Evolutionary conservation across 2,329 filamentous ascomycete genomes (phyloP), one percentile per base, ranked within the genome.

Genomic region (Leptodontidium sp.): DNA sequence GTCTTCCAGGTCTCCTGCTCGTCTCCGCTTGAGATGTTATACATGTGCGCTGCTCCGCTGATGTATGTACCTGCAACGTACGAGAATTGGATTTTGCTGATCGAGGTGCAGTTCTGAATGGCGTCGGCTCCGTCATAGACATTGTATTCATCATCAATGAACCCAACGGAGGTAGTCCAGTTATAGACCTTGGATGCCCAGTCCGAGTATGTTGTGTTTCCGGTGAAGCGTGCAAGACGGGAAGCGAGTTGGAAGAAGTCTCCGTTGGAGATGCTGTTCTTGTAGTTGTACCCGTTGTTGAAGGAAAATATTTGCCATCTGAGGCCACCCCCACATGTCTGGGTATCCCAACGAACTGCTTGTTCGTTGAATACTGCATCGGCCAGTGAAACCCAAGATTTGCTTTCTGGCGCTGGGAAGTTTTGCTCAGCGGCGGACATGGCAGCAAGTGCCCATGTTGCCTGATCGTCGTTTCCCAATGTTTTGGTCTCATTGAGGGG

Each of bases 211-310:
- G 89, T 90, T 0, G 82, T 75, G 74, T 93, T 91, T 24, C 81
- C 82, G 0, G 90, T 93, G 77, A 93, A 94, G 24, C 89, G 84
- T 0, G 90, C 91, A 15, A 95, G 85, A 7, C 93, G 88, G 17
- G 92, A 86, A 9, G 85, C 87, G 9, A 90, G 79, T 72, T 90
- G 88, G 81, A 90, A 90, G 77, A 89, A 88, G 72, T 85, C 86
- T 55, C 85, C 88, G 71, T 89, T 90, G 9, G 88, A 86, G 70
- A 90, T 86, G 49, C 75, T 65, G 76, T 90, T 90, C 79, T 90
- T 96, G 83, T 94, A 94, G 76, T 90, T 86, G 78, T 92, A 96
- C 29, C 93, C 93, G 38, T 83, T 85, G 76, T 94, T 93, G 72
- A 90, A 90, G 1, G 87, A 82, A 67, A 89, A 92, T 69, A 95